phyloP scores from a whole-genome alignment of 495 filamentous ascomycete genomes.

The Astrothelium macrocarpum region DNA sequence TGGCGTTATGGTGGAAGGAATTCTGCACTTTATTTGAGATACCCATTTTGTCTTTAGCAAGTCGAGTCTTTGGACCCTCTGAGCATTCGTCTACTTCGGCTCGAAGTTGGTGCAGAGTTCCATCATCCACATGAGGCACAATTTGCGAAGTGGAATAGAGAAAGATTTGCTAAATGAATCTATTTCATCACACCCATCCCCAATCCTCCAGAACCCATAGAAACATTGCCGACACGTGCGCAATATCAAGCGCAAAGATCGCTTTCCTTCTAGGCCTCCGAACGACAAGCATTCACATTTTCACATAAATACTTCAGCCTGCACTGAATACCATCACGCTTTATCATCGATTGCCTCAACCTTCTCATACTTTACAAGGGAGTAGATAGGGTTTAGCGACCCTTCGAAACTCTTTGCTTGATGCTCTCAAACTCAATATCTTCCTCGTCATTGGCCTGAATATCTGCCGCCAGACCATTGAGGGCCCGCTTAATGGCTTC shows the following conservation, averaged over 20 bases:
- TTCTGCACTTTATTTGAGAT: not conserved
- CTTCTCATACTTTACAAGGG: not conserved
- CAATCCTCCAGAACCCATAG: not conserved
- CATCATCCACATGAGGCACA: not conserved
- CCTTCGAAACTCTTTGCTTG: slow-evolving; percentile 72
- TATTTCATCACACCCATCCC: not conserved
- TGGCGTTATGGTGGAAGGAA: not conserved
- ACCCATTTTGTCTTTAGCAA: not conserved
- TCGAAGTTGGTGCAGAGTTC: not conserved
- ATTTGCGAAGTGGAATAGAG: too few species aligned
- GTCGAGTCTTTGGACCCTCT: not conserved
- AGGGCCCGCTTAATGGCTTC: slow-evolving; percentile 82
- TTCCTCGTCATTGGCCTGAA: slow-evolving; percentile 86
- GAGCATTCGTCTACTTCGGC: not conserved
- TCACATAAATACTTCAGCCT: not conserved
- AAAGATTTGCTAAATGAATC: not conserved
- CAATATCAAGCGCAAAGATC: not conserved
- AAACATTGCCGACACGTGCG: not conserved
- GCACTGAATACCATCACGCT: not conserved
- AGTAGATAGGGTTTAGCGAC: slow-evolving; percentile 29
- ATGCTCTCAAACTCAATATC: slow-evolving; percentile 82
- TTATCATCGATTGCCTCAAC: not conserved
- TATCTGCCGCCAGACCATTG: slow-evolving; percentile 64
- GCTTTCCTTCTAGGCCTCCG: not conserved
- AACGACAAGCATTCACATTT: not conserved